Percentiles rank a stretch among this genome's conserved stretches.
phyloP scores from a whole-genome alignment of 192 early-diverging fungal species.

The Coemansia sp. region DNA sequence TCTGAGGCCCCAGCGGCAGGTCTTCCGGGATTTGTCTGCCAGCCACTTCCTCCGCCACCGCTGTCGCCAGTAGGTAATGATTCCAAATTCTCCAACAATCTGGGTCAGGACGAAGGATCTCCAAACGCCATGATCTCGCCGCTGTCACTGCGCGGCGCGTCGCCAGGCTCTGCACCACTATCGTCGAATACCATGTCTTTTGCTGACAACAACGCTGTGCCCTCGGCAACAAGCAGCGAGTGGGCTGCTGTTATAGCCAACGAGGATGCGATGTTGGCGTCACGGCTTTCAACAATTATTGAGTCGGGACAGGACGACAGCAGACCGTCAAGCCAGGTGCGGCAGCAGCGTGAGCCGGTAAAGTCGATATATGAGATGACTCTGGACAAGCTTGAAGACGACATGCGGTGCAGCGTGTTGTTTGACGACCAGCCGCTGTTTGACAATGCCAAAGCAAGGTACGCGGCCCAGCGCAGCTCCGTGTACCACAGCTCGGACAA shows the following conservation, averaged over 20 bases:
- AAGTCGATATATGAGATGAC: conserved; percentile 46
- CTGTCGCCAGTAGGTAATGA: conserved; percentile 7
- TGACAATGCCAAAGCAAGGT: conserved; percentile 40
- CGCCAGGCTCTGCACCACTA: conserved; percentile 17
- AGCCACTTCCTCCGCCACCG: conserved; percentile 36
- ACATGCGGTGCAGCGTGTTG: conserved; percentile 30
- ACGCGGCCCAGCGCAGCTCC: conserved; percentile 45
- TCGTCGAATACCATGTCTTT: conserved; percentile 1
- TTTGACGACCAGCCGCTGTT: conserved; percentile 46
- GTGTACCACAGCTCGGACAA: conserved; percentile 41
- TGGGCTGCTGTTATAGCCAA: background rate
- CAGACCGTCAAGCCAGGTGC: background rate
- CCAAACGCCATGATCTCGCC: conserved; percentile 29
- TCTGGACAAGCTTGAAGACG: conserved; percentile 48
- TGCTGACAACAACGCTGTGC: background rate
- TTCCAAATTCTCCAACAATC: background rate
- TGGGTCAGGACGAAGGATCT: background rate
- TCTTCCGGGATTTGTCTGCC: conserved; percentile 39
- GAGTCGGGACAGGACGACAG: conserved; percentile 21
- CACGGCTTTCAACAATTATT: conserved; percentile 41
- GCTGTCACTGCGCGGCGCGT: conserved; percentile 17
- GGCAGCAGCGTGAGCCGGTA: conserved; percentile 6
- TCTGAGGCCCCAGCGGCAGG: conserved; percentile 5
- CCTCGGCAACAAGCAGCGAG: background rate
- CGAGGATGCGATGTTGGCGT: conserved; percentile 5